Evolutionary conservation across 2,329 filamentous ascomycete species (phyloP).

Genomic region (Capronia coronata): DNA sequence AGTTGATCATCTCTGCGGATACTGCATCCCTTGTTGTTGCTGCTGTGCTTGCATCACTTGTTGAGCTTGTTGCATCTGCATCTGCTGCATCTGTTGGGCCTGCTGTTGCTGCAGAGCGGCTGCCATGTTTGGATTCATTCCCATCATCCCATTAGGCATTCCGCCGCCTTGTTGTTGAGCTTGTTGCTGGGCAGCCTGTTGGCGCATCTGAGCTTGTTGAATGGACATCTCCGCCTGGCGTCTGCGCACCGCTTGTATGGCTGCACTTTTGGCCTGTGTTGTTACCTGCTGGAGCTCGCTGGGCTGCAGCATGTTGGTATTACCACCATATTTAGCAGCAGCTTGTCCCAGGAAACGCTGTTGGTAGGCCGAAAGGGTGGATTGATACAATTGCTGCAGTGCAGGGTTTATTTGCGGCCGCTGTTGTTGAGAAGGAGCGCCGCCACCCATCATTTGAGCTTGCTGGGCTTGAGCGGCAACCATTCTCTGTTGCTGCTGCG

Average conservation of each 20-base stretch:
- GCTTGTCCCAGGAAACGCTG: conserved; percentile 19
- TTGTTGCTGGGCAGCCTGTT: conserved; percentile 13
- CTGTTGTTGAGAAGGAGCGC: conserved; percentile 15
- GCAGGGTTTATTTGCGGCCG: conserved; percentile 19
- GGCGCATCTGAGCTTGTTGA: conserved; percentile 13
- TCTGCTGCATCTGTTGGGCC: conserved; percentile 27
- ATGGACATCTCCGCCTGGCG: conserved; percentile 13
- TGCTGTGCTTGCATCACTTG: conserved; percentile 24
- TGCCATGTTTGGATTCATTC: conserved; percentile 24
- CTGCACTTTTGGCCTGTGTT: conserved; percentile 18
- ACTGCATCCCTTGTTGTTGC: conserved; percentile 19
- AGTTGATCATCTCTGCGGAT: conserved; percentile 21
- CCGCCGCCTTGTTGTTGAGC: conserved; percentile 17
- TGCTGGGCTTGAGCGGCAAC: conserved; percentile 13
- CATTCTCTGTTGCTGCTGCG: conserved; percentile 23
- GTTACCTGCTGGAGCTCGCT: conserved; percentile 19
- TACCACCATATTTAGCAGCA: conserved; percentile 24
- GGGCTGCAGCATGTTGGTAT: conserved; percentile 22
- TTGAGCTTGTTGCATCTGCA: conserved; percentile 27
- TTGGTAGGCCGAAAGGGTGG: conserved; percentile 12
- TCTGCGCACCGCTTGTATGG: conserved; percentile 15
- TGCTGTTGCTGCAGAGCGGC: conserved; percentile 24
- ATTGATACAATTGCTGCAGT: conserved; percentile 19
- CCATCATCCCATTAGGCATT: conserved; percentile 24
- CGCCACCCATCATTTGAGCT: conserved; percentile 23